Base-by-base conservation (phyloP, 202 grass and related monocot genomes). In the Setaria viridis region DNA sequence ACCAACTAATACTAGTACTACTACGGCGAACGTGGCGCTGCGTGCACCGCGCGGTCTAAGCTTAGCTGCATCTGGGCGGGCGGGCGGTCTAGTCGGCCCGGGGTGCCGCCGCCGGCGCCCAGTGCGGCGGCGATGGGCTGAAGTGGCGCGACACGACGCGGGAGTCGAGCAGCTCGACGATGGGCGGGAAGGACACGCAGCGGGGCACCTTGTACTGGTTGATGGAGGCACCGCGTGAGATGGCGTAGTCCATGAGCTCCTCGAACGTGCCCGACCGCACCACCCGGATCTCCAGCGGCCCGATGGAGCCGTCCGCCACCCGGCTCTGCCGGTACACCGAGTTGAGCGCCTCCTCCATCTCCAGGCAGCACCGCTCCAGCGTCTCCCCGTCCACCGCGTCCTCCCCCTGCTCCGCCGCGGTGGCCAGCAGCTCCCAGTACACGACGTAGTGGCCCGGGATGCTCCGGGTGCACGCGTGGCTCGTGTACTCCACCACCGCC, bases 191-290 rank as follows among this genome's bases (percentile, higher is more conserved):
- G 17, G 68, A 73, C 8, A 93, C 88, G 87, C 91, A 93, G 48
- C 85, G 84, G 0, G 91, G 91, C 62, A 87, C 81, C 85, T 93
- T 93, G 91, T 93, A 93, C 85, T 93, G 91, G 80, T 90, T 87
- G 78, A 89, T 93, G 80, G 91, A 93, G 0, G 91, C 87, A 15
- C 87, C 91, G 1, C 87, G 37, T 1, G 84, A 90, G 64, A 93
- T 90, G 82, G 91, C 91, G 84, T 90, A 82, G 87, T 82, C 80
- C 91, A 93, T 93, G 70, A 93, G 84, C 77, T 90, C 87, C 70
- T 93, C 91, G 85, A 93, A 93, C 41, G 91, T 89, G 58, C 91
- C 91, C 11, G 71, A 1, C 47, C 51, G 34, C 21, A 88, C 88
- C n/a, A 86, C 60, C n/a, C 86, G 79, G 64, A 89, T 91, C 84